Conservation (phyloP, 2,329 filamentous ascomycete genomes). For the Neonectria hederae region DNA sequence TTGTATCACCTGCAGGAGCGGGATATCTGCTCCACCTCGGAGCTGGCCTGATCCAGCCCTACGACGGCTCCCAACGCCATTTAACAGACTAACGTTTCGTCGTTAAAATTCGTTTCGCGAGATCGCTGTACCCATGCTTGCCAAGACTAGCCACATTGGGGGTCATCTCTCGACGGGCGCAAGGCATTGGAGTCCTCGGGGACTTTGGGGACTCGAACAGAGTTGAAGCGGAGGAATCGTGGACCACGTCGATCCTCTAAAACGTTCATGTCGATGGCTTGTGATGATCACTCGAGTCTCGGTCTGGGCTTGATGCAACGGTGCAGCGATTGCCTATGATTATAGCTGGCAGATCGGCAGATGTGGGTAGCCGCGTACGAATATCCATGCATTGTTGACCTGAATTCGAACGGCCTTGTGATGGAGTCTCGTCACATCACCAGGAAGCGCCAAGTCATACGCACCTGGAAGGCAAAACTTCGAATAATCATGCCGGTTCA, state of each 20-base stretch:
- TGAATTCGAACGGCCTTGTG: background rate
- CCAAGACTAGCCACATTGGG: background rate
- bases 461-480: background rate
- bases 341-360: background rate
- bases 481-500: constrained; percentile 23
- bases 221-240: background rate
- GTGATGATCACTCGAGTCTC: background rate
- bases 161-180: background rate
- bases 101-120: background rate
- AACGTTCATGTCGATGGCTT: background rate
- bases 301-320: background rate
- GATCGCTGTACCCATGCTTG: background rate
- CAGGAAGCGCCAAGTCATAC: constrained; percentile 7
- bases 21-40: background rate
- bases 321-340: background rate
- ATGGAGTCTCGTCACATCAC: background rate
- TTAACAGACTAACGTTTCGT: constrained; percentile 4
- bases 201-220: too few relatives aligned
- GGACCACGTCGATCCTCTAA: background rate
- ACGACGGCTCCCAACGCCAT: background rate
- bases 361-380: background rate
- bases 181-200: background rate
- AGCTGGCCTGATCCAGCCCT: constrained; percentile 19
- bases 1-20: constrained; percentile 10
- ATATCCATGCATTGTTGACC: background rate